phyloP scores from a whole-genome alignment of 345 rosid genomes.

The Carallia brachiata region DNA sequence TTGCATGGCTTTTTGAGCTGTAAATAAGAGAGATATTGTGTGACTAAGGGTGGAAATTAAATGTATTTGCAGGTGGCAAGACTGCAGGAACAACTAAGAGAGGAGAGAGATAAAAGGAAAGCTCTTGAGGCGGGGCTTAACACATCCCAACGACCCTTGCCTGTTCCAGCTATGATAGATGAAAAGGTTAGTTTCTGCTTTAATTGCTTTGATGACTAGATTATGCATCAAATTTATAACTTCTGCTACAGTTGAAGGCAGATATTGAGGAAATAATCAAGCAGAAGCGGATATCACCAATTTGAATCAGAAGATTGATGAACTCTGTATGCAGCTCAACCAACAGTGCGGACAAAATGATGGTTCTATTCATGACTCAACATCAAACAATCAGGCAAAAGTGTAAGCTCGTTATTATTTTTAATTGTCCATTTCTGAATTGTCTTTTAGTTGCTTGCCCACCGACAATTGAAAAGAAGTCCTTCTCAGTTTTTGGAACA shows the following conservation, averaged over 20 bases:
- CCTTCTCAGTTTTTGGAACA: too few species aligned
- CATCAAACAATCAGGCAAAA: conserved; percentile 35
- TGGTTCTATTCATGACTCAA: conserved; percentile 37
- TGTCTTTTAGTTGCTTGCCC: neutral
- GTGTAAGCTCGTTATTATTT: conserved; percentile 35
- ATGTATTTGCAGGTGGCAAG: conserved; percentile 61
- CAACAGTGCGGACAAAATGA: conserved; percentile 40
- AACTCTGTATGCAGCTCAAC: conserved; percentile 50
- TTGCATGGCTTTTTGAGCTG: neutral
- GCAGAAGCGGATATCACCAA: conserved; percentile 59
- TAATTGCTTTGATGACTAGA: conserved; percentile 13
- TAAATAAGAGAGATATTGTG: neutral
- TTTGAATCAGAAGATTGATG: conserved; percentile 59
- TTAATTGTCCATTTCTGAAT: neutral
- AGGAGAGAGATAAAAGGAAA: conserved; percentile 59
- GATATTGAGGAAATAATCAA: conserved; percentile 60
- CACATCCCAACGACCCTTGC: conserved; percentile 35
- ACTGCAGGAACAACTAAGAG: conserved; percentile 72
- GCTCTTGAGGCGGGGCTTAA: conserved; percentile 66
- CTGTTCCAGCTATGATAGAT: conserved; percentile 41
- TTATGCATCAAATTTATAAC: conserved; percentile 23
- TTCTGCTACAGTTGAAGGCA: conserved; percentile 49
- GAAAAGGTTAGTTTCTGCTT: conserved; percentile 51
- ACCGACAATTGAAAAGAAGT: neutral
- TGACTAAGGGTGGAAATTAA: neutral